These are phyloP conservation scores for Phtheirospermum japonicum DNA, from an alignment of 257 asterid species.

Conservation along the genomic window DNA sequence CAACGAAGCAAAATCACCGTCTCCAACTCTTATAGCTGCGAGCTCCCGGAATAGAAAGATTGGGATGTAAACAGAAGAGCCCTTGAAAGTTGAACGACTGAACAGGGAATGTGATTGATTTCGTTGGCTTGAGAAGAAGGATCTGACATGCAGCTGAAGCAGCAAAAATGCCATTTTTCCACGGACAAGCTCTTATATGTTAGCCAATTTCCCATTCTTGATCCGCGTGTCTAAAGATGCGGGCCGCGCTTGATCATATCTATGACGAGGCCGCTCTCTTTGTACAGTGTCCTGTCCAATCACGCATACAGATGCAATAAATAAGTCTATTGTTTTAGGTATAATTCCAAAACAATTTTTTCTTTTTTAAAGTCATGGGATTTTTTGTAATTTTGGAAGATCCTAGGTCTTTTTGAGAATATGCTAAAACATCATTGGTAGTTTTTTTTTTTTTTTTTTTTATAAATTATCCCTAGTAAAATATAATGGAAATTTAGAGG, in stretches of 20 bases:
- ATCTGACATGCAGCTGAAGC: neutral
- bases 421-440: neutral
- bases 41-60: neutral
- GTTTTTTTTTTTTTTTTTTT: too few relatives aligned
- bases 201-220: constrained; percentile 29
- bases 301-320: constrained; percentile 11
- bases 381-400: too few relatives aligned
- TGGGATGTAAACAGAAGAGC: neutral
- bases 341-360: neutral
- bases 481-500: neutral
- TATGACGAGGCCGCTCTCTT: constrained; percentile 28
- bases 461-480: neutral
- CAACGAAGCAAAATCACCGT: constrained; percentile 1
- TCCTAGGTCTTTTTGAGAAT: neutral
- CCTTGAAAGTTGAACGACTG: neutral
- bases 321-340: neutral
- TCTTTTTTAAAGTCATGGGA: too few relatives aligned
- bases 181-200: constrained; percentile 2
- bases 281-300: constrained; percentile 39
- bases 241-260: constrained; percentile 26
- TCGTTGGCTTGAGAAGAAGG: too few relatives aligned
- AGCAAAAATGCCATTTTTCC: neutral
- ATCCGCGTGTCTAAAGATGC: constrained; percentile 26
- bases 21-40: neutral
- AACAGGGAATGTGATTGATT: neutral